phyloP scores from a whole-genome alignment of 257 asterid species.

The Gentiana macrophylla region DNA sequence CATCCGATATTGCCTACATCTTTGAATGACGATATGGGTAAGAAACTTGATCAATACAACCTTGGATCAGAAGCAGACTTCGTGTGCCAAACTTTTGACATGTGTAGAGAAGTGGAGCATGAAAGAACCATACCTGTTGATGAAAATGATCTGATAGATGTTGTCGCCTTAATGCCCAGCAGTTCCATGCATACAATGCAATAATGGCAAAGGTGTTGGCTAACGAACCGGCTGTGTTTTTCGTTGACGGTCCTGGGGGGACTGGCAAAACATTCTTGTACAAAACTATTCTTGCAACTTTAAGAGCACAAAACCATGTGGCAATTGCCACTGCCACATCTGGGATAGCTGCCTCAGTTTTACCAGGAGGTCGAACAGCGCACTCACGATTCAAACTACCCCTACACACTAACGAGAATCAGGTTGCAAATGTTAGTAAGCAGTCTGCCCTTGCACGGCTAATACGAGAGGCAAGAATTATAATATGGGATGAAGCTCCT shows the following conservation, averaged over 20 bases:
- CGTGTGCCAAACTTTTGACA: too few species aligned
- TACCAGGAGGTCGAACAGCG: constrained; percentile 1
- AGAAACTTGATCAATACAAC: neutral
- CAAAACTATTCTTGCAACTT: neutral
- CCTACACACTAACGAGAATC: neutral
- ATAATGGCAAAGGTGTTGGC: neutral
- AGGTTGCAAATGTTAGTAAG: neutral
- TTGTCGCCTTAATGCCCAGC: too few species aligned
- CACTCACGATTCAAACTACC: neutral
- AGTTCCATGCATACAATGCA: neutral
- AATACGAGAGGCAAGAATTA: neutral
- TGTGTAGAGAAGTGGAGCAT: too few species aligned
- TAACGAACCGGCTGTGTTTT: neutral
- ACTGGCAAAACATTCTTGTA: too few species aligned
- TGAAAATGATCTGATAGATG: too few species aligned
- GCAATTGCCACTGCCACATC: too few species aligned
- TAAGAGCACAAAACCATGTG: neutral
- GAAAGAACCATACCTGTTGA: too few species aligned
- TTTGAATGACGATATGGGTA: neutral
- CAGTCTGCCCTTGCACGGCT: neutral
- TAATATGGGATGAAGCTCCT: too few species aligned
- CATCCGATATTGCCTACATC: neutral
- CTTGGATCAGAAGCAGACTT: too few species aligned
- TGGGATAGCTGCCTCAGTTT: neutral
- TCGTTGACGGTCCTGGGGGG: too few species aligned